Evolutionary conservation across 257 asterid species (phyloP).

Genomic region (Scutellaria baicalensis): DNA sequence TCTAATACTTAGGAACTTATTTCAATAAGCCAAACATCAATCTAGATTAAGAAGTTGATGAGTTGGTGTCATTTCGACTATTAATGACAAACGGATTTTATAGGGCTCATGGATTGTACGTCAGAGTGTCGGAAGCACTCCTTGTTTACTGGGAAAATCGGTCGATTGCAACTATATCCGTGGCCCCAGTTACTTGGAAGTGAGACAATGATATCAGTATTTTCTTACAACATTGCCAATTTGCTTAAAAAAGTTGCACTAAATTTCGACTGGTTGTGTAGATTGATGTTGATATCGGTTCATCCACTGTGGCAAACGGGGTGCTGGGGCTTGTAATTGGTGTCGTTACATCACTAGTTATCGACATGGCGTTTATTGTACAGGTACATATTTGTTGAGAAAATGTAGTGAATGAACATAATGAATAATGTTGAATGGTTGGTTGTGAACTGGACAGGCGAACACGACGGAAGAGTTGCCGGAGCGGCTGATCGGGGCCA

Average conservation of each 20-base stretch:
- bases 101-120: slow-evolving; percentile 99
- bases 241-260: neutral
- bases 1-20: too few species aligned
- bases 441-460: slow-evolving; percentile 14
- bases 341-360: slow-evolving; percentile 80
- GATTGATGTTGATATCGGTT: slow-evolving; percentile 68
- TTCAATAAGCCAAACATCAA: too few species aligned
- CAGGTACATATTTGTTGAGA: too few species aligned
- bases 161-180: slow-evolving; percentile 93
- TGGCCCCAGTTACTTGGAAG: slow-evolving; percentile 78
- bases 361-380: slow-evolving; percentile 95
- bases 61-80: slow-evolving; percentile 3
- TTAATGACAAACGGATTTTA: neutral
- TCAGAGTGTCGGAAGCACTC: slow-evolving; percentile 96
- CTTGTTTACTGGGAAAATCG: slow-evolving; percentile 91
- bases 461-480: slow-evolving; percentile 46
- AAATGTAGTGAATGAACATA: too few species aligned
- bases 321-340: slow-evolving; percentile 95
- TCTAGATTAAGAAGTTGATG: too few species aligned
- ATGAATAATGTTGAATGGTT: too few species aligned
- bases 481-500: slow-evolving; percentile 45
- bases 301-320: slow-evolving; percentile 93
- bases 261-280: neutral
- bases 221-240: neutral
- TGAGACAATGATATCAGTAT: slow-evolving; percentile 14